phyloP scores from a whole-genome alignment of 2,329 filamentous ascomycete genomes.

The Hirsutella thompsonii region DNA sequence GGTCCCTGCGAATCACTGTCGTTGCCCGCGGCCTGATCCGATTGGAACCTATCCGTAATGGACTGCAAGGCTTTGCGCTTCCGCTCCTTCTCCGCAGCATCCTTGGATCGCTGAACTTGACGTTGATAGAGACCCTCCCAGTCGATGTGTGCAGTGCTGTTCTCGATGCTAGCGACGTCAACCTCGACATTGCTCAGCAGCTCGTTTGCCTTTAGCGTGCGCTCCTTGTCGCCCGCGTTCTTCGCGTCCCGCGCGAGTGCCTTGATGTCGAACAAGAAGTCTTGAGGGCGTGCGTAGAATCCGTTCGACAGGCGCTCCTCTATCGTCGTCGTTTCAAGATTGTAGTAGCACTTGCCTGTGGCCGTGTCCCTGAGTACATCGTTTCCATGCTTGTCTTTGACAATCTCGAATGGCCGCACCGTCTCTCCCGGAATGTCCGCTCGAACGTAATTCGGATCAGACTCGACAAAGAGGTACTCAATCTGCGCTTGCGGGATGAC shows the following conservation, averaged over 20 bases:
- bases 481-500: constrained; percentile 64
- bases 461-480: constrained; percentile 72
- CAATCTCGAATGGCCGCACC: constrained; percentile 65
- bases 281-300: constrained; percentile 81
- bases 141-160: constrained; percentile 52
- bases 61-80: constrained; percentile 51
- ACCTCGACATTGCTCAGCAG: constrained; percentile 89
- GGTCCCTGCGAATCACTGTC: constrained; percentile 43
- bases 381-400: constrained; percentile 66
- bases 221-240: constrained; percentile 68
- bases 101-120: constrained; percentile 51
- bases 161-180: constrained; percentile 68
- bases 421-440: constrained; percentile 41
- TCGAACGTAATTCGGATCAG: constrained; percentile 57
- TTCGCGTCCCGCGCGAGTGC: constrained; percentile 75
- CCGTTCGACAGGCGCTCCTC: constrained; percentile 95
- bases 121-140: constrained; percentile 73
- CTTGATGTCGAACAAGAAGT: constrained; percentile 82
- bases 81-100: constrained; percentile 45
- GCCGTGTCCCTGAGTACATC: constrained; percentile 62
- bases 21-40: constrained; percentile 36
- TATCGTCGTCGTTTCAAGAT: constrained; percentile 82
- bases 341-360: constrained; percentile 84
- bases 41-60: constrained; percentile 33
- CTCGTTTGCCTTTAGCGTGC: constrained; percentile 79